Evolutionary conservation across 306 rosid genomes (phyloP).

Genomic region (Malus asiatica): DNA sequence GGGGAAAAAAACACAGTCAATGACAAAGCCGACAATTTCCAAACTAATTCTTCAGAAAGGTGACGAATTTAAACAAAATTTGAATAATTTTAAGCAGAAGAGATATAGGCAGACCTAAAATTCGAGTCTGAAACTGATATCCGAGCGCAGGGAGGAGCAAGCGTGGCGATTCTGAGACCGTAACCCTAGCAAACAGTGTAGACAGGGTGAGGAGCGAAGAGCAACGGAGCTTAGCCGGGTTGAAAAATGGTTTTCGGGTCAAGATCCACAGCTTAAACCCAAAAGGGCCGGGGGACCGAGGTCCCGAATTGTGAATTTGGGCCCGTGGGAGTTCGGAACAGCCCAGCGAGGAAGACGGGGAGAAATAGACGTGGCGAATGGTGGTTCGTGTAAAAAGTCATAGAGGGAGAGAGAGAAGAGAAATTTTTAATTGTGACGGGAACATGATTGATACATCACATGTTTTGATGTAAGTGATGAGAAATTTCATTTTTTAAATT

Average conservation of each 20-base stretch:
- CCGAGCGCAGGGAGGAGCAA: background rate
- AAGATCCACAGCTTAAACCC: background rate
- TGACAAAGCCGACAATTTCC: background rate
- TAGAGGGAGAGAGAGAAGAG: background rate
- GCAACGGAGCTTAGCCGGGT: background rate
- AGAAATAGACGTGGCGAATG: conserved; percentile 17
- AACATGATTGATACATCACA: too few species aligned
- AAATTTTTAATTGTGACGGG: too few species aligned
- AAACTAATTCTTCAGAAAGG: background rate
- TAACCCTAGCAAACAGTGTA: background rate
- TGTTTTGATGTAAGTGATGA: too few species aligned
- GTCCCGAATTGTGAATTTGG: background rate
- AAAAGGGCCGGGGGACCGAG: background rate
- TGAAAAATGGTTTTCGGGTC: background rate
- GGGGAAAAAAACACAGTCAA: background rate
- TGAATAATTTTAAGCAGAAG: background rate
- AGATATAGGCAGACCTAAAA: background rate
- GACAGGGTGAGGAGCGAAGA: background rate
- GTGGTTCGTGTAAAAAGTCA: conserved; percentile 15
- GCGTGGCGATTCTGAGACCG: background rate
- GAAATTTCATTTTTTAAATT: too few species aligned
- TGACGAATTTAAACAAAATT: background rate
- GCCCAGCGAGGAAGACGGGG: background rate
- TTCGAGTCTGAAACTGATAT: background rate
- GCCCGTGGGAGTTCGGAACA: background rate